A percentile compares a stretch with the other conserved stretches of the same genome.
These are phyloP conservation scores for Fusarium austroafricanum DNA, from an alignment of 2,329 filamentous ascomycete genomes.

Conservation along the genomic window DNA sequence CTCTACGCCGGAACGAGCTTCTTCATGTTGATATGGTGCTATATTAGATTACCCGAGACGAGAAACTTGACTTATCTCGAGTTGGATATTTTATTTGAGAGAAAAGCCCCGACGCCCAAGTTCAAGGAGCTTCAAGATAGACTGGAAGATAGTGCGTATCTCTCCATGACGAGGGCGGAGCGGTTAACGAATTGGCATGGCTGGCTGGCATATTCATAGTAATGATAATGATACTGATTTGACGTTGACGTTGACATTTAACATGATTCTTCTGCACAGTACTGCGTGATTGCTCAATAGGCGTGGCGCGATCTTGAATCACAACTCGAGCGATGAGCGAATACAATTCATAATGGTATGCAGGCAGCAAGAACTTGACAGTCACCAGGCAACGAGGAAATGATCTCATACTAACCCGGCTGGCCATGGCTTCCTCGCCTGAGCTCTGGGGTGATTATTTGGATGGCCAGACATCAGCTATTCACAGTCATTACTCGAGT, in stretches of 20 bases:
- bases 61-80: constrained; percentile 45
- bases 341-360: neutral
- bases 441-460: too few relatives aligned
- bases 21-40: constrained; percentile 45
- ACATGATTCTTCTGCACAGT: neutral
- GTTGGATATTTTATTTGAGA: constrained; percentile 47
- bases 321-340: neutral
- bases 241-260: too few relatives aligned
- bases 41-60: constrained; percentile 46
- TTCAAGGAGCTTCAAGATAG: constrained; percentile 50
- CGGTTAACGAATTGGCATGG: constrained; percentile 43
- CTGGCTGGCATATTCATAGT: constrained; percentile 42
- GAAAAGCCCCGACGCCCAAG: constrained; percentile 41
- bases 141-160: constrained; percentile 36
- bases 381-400: too few relatives aligned
- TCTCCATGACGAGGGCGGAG: constrained; percentile 33
- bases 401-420: too few relatives aligned
- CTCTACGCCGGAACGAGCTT: constrained; percentile 38
- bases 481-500: neutral
- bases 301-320: too few relatives aligned
- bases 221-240: constrained; percentile 8
- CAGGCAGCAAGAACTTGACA: too few relatives aligned
- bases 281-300: neutral
- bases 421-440: neutral
- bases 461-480: too few relatives aligned